Evolutionary conservation across 1,284 basidiomycete genomes (phyloP).

Genomic region (Ganoderma sp.): DNA sequence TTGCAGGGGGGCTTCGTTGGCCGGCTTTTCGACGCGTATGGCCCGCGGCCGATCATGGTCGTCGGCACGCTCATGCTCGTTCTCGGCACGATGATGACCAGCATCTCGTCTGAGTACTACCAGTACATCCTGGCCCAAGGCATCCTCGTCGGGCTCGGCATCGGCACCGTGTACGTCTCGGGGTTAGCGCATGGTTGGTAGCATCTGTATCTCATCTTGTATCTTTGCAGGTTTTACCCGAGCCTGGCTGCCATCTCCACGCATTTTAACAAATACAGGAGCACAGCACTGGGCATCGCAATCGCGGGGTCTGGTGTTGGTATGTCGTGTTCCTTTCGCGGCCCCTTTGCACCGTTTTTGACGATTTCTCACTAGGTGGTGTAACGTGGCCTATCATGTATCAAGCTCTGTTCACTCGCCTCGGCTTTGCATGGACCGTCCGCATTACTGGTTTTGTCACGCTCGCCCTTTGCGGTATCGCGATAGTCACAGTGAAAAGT

Average conservation of each 20-base stretch:
- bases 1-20: conserved; percentile 42
- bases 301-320: conserved; percentile 43
- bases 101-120: conserved; percentile 45
- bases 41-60: conserved; percentile 40
- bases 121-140: conserved; percentile 48
- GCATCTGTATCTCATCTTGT: conserved; percentile 4
- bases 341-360: not conserved
- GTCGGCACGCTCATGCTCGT: conserved; percentile 43
- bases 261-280: conserved; percentile 62
- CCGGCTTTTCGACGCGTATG: conserved; percentile 46
- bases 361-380: conserved; percentile 52
- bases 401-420: conserved; percentile 55
- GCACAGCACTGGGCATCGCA: conserved; percentile 59
- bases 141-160: conserved; percentile 45
- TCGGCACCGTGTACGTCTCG: conserved; percentile 43
- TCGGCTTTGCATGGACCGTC: conserved; percentile 70
- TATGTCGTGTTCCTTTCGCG: conserved; percentile 17
- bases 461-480: conserved; percentile 39
- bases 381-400: conserved; percentile 72
- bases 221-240: conserved; percentile 38
- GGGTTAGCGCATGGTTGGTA: not conserved
- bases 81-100: conserved; percentile 46
- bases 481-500: conserved; percentile 39
- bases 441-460: conserved; percentile 44
- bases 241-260: conserved; percentile 44